These are phyloP conservation scores for Wallemia hederae DNA, from an alignment of 1,284 basidiomycete genomes.

Conservation along the genomic window DNA sequence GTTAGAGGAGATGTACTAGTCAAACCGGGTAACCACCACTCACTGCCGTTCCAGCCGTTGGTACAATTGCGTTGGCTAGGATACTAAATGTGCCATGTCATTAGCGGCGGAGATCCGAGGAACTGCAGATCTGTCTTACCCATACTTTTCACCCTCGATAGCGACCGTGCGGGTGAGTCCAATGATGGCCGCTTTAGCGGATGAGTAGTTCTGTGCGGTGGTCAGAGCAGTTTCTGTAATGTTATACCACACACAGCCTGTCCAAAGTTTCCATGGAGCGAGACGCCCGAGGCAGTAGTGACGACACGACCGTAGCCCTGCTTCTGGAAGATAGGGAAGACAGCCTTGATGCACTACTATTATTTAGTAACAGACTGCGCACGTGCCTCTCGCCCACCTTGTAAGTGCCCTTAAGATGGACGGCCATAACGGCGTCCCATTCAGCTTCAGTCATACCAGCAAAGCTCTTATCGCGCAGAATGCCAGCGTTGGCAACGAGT, in stretches of 20 bases:
- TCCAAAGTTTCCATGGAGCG: slow-evolving; percentile 78
- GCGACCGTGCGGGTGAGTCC: slow-evolving; percentile 68
- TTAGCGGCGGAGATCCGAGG: not conserved
- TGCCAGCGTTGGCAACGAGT: slow-evolving; percentile 79
- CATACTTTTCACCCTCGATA: slow-evolving; percentile 68
- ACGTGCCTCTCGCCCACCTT: slow-evolving; percentile 25
- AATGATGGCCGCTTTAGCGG: slow-evolving; percentile 79
- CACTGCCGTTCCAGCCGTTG: slow-evolving; percentile 55
- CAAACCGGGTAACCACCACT: not conserved
- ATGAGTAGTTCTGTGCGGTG: slow-evolving; percentile 34
- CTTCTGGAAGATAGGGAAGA: slow-evolving; percentile 89
- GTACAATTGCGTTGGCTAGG: slow-evolving; percentile 61
- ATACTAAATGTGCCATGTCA: slow-evolving; percentile 24
- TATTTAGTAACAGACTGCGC: slow-evolving; percentile 22
- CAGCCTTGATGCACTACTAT: slow-evolving; percentile 56
- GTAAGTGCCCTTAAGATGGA: slow-evolving; percentile 41
- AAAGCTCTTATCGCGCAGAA: slow-evolving; percentile 77
- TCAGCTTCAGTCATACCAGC: slow-evolving; percentile 63
- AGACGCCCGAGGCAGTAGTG: slow-evolving; percentile 73
- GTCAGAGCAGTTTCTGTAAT: not conserved
- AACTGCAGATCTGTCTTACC: slow-evolving; percentile 3
- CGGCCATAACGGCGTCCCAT: slow-evolving; percentile 73
- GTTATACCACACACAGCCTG: slow-evolving; percentile 29
- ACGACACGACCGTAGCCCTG: slow-evolving; percentile 92
- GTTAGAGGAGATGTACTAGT: slow-evolving; percentile 10